Evolutionary conservation across 2,329 filamentous ascomycete species (phyloP), one percentile per base, ranked within the genome.

Genomic region (Nemania sp.): DNA sequence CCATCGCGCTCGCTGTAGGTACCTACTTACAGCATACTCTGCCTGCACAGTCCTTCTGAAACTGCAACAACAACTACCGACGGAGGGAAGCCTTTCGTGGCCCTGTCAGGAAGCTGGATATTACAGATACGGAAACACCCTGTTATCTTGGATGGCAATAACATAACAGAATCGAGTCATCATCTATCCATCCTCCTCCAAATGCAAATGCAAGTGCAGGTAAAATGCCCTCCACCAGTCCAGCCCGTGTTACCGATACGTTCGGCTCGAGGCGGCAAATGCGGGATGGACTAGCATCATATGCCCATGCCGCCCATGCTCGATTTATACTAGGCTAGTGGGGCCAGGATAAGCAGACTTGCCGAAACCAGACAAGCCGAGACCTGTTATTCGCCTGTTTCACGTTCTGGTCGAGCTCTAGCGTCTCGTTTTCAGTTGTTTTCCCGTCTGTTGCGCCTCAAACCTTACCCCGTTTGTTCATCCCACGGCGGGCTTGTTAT

Each of bases 191-290:
- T 18, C n/a, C 53, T 58, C 22, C 54, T 57, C 64, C 64, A 62
- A 57, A 41, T n/a, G n/a, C n/a, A n/a, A n/a, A n/a, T n/a, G n/a
- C n/a, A n/a, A n/a, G n/a, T n/a, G n/a, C n/a, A 5, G 18, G 18
- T 13, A 5, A 41, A 41, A 41, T 27, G 10, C 27, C 2, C 22
- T 24, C 10, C n/a, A 27, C 52, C 32, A 24, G 26, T 27, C 65
- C 32, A 24, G 26, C 29, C 65, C 54, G 47, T 47, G 52, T 1
- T 56, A 22, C 51, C 55, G 55, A 53, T 53, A 55, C 41, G 57
- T 55, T 67, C 61, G 64, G 68, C 49, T 70, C 60, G 41, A 49
- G 52, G 61, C 69, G 69, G 69, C 66, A 69, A n/a, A 57, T 62
- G 56, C 45, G 18, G 53, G 22, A 62, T 45, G 51, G 27, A 51